These are phyloP conservation scores for Penicillium sp. DNA, from an alignment of 2,329 filamentous ascomycete genomes.

Conservation along the genomic window DNA sequence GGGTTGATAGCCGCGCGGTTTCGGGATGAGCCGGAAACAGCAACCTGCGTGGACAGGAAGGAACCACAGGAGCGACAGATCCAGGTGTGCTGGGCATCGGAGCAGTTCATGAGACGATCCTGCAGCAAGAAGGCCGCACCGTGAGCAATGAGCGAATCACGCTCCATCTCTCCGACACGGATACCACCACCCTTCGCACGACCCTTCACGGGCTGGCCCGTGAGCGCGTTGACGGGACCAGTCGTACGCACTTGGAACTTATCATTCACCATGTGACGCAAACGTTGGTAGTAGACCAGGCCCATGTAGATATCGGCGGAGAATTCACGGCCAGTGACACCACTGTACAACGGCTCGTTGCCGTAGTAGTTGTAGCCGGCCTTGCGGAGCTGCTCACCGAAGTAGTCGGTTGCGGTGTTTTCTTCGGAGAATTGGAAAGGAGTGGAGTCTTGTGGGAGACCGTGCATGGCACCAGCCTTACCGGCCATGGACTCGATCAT, in stretches of 20 bases:
- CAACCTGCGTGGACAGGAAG: conserved; percentile 76
- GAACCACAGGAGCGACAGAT: conserved; percentile 86
- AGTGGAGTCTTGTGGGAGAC: conserved; percentile 91
- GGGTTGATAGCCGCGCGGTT: conserved; percentile 29
- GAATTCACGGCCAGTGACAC: conserved; percentile 92
- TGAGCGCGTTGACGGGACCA: conserved; percentile 83
- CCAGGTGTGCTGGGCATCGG: conserved; percentile 85
- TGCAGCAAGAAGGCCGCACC: conserved; percentile 93
- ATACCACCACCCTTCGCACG: conserved; percentile 96
- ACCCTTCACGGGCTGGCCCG: conserved; percentile 95
- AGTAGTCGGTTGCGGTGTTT: conserved; percentile 88
- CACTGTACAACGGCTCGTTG: conserved; percentile 98
- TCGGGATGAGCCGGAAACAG: conserved; percentile 34
- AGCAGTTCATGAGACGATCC: conserved; percentile 95
- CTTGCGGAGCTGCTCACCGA: conserved; percentile 90
- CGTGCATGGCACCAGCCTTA: conserved; percentile 90
- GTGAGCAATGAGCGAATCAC: conserved; percentile 90
- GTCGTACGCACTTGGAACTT: conserved; percentile 98
- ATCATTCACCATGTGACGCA: conserved; percentile 99
- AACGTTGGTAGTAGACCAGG: conserved; percentile 95
- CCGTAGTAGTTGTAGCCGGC: conserved; percentile 98
- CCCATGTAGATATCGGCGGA: conserved; percentile 94
- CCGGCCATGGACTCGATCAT: conserved; percentile 96
- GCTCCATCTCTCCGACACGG: conserved; percentile 98
- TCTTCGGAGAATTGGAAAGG: conserved; percentile 94